Evolutionary conservation across 192 early-diverging fungal genomes (phyloP).

Genomic region (Lobosporangium transversale): DNA sequence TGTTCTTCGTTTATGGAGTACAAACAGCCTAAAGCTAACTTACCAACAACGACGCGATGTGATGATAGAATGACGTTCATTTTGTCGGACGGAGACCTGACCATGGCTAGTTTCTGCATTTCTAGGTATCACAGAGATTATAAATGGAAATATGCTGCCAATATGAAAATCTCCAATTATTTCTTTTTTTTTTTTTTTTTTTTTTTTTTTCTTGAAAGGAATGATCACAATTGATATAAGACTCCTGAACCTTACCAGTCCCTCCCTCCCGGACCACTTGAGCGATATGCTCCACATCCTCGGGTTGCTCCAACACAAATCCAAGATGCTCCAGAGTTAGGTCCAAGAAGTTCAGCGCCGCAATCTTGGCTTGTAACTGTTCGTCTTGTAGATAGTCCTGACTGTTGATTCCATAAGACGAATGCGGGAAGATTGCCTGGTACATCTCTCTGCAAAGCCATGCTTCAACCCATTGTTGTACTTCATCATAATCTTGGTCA

Average conservation of each 20-base stretch:
- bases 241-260: slow-evolving; percentile 7
- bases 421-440: slow-evolving; percentile 42
- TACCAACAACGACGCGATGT: slow-evolving; percentile 58
- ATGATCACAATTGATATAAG: not conserved
- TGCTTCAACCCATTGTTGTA: slow-evolving; percentile 55
- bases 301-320: slow-evolving; percentile 52
- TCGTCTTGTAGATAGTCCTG: slow-evolving; percentile 71
- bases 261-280: slow-evolving; percentile 54
- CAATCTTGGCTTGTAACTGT: slow-evolving; percentile 70
- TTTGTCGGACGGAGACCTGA: slow-evolving; percentile 56
- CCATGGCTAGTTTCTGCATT: slow-evolving; percentile 54
- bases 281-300: slow-evolving; percentile 53
- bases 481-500: slow-evolving; percentile 37
- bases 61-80: slow-evolving; percentile 53
- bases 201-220: not conserved
- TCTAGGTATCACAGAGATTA: slow-evolving; percentile 3
- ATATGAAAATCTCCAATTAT: no score
- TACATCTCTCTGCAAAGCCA: slow-evolving; percentile 61
- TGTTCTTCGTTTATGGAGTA: not conserved
- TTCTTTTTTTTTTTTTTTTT: not conserved
- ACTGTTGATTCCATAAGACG: slow-evolving; percentile 32
- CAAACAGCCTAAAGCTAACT: not conserved
- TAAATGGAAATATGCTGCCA: no score
- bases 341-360: slow-evolving; percentile 72
- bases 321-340: slow-evolving; percentile 69